These are phyloP conservation scores for Aspergillus sclerotialis DNA, from an alignment of 2,329 filamentous ascomycete genomes.

Conservation along the genomic window DNA sequence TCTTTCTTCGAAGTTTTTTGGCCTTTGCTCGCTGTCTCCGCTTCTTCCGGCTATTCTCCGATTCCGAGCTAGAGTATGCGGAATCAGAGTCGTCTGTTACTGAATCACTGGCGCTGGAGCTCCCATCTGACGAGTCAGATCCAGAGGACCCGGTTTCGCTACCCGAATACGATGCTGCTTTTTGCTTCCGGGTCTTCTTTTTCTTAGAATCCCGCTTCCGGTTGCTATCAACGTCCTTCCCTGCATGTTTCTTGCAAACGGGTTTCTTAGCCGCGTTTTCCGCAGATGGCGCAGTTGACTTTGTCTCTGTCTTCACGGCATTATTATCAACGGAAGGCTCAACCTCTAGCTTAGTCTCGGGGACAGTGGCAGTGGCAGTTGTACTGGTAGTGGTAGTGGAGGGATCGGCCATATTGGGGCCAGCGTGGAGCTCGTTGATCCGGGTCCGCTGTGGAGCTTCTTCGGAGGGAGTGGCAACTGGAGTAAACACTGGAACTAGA, in stretches of 20 bases:
- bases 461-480: conserved; percentile 13
- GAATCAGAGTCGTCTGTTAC: conserved; percentile 7
- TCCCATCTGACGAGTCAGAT: conserved; percentile 13
- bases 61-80: conserved; percentile 5
- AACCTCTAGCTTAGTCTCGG: conserved; percentile 25
- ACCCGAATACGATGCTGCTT: conserved; percentile 11
- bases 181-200: conserved; percentile 18
- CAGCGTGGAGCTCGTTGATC: conserved; percentile 6
- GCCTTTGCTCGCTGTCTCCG: conserved; percentile 32
- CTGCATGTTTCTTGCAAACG: conserved; percentile 25
- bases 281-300: conserved; percentile 12
- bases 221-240: conserved; percentile 13
- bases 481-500: conserved; percentile 14
- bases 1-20: conserved; percentile 23
- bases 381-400: conserved; percentile 11
- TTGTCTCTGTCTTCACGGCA: conserved; percentile 17
- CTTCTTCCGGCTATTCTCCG: conserved; percentile 22
- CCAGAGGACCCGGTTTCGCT: conserved; percentile 15
- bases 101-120: conserved; percentile 14
- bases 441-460: conserved; percentile 16
- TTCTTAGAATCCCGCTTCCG: conserved; percentile 12
- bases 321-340: conserved; percentile 20
- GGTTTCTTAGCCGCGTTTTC: conserved; percentile 20
- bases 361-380: no score
- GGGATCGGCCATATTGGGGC: conserved; percentile 31